Conservation (phyloP, 441 rosid genomes). For the Francoa sonchifolia region DNA sequence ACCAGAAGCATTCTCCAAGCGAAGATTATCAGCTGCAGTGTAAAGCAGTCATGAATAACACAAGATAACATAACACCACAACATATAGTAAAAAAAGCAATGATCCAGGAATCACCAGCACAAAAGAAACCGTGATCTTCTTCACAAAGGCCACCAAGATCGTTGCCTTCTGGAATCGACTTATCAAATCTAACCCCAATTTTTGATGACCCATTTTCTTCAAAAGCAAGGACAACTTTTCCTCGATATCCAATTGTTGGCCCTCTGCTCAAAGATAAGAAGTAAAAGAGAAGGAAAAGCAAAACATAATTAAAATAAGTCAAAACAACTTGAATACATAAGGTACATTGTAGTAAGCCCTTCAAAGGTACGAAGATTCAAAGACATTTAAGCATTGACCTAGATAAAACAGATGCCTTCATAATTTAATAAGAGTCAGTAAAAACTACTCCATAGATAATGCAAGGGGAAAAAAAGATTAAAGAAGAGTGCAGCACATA, state of each 20-base stretch:
- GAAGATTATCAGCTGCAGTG: slow-evolving; percentile 63
- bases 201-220: slow-evolving; percentile 80
- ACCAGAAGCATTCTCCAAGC: slow-evolving; percentile 65
- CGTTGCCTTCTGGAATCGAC: slow-evolving; percentile 77
- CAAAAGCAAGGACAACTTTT: slow-evolving; percentile 84
- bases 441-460: background rate
- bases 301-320: background rate
- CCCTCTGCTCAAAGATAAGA: slow-evolving; percentile 39
- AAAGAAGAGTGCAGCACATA: slow-evolving; percentile 10
- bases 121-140: slow-evolving; percentile 90
- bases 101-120: slow-evolving; percentile 37
- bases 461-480: too few species aligned
- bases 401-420: background rate
- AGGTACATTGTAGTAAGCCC: background rate
- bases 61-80: slow-evolving; percentile 1
- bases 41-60: background rate
- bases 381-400: background rate
- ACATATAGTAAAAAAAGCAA: slow-evolving; percentile 2
- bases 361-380: background rate
- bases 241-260: slow-evolving; percentile 77
- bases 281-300: background rate
- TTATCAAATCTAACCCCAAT: slow-evolving; percentile 93
- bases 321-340: slow-evolving; percentile 4
- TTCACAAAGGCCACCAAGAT: slow-evolving; percentile 93
- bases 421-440: background rate